Conservation (phyloP, 2,329 filamentous ascomycete genomes). For the Aspergillus sojae region DNA sequence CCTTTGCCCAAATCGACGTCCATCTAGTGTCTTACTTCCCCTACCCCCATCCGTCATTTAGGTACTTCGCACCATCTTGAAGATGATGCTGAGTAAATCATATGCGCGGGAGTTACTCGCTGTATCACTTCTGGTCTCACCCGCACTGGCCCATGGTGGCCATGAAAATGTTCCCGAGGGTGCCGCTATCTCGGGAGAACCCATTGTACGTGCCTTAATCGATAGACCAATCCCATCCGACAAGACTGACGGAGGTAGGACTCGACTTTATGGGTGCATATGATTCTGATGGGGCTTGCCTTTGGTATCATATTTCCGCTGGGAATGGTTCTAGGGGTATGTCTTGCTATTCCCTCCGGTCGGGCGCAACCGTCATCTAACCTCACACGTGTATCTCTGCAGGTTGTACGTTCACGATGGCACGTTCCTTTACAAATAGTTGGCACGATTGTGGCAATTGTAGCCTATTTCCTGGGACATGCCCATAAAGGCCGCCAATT, state of each 20-base stretch:
- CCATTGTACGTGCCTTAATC: constrained; percentile 60
- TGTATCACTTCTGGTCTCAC: constrained; percentile 30
- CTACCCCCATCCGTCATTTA: not conserved
- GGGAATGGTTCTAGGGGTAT: constrained; percentile 91
- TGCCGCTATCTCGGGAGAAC: constrained; percentile 69
- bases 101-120: constrained; percentile 25
- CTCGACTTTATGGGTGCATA: constrained; percentile 88
- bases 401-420: constrained; percentile 90
- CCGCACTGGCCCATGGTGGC: constrained; percentile 53
- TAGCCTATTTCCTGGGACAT: constrained; percentile 91
- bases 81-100: constrained; percentile 21
- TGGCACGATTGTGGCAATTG: constrained; percentile 72
- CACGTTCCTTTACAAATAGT: constrained; percentile 86
- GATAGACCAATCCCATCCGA: not conserved
- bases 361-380: not conserved
- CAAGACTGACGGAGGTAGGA: constrained; percentile 55
- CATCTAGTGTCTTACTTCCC: not conserved
- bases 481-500: constrained; percentile 89
- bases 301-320: constrained; percentile 92
- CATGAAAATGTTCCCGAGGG: constrained; percentile 68
- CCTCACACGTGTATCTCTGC: constrained; percentile 13
- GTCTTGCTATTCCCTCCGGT: constrained; percentile 31
- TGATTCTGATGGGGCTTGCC: constrained; percentile 80
- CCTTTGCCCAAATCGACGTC: not conserved
- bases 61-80: constrained; percentile 7